Base-by-base conservation (phyloP, 768 basidiomycete species). In the Rubroboletus satanas region DNA sequence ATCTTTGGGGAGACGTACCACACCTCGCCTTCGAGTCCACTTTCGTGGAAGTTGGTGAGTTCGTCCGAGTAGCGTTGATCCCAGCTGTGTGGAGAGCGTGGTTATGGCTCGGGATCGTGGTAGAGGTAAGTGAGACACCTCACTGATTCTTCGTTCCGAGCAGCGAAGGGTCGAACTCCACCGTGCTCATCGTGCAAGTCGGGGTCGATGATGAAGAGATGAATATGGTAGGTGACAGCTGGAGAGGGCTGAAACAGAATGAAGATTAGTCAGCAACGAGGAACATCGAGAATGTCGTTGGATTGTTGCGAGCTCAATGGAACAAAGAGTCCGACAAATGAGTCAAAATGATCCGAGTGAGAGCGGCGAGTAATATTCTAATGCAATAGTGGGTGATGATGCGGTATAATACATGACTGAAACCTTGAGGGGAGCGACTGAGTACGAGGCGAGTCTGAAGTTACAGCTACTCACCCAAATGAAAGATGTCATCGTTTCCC, bases 141-240 rank as follows among this genome's bases (percentile, higher is more conserved):
- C 69, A 92, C 90, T 93, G 81, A 58, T 83, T 79, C 72, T 87
- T 91, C 0, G 85, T 89, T 38, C 91, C 91, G 4, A 93, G 81
- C 54, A 81, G 82, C 3, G 91, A 91, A 2, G 90, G 82, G 23
- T 77, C 71, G 21, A 91, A 77, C 41, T 83, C 82, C 23, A 70
- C 57, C 7, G 68, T 66, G 54, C 57, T 73, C 74, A 76, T 74
- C 31, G 44, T 50, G 35, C 14, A 14, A 33, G 35, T 11, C 37
- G 18, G 29, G 26, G 36, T 26, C 5, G 49, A 53, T 29, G 46
- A 49, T 54, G 35, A 37, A 47, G 37, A 49, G 35, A 52, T 52
- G 7, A n/a, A 1, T 28, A 11, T 0, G 6, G 21, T 15, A 18
- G 14, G 2, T 21, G 31, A n/a, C 14, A 17, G 5, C 32, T 15